phyloP scores from a whole-genome alignment of 106 monocot genomes.

The Platanthera zijinensis region DNA sequence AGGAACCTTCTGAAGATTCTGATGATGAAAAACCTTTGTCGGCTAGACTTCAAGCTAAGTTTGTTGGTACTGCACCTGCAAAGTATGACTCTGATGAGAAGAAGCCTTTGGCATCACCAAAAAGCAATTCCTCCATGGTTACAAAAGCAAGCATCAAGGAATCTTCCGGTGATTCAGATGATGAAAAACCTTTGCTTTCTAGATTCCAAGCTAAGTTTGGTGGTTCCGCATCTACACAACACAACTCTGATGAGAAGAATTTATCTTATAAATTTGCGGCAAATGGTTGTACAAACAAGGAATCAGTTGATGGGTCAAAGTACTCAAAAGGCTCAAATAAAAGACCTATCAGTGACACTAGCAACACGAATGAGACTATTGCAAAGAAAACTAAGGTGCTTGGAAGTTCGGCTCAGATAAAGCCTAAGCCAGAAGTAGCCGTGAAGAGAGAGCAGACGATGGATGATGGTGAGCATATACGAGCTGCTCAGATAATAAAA shows the following conservation, averaged over 20 bases:
- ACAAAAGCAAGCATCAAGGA: conserved; percentile 1
- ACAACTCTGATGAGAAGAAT: conserved; percentile 34
- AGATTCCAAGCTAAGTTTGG: conserved; percentile 26
- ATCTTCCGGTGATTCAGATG: conserved; percentile 31
- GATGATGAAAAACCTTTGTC: conserved; percentile 48
- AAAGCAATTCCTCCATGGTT: conserved; percentile 1
- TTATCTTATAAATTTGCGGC: conserved; percentile 19
- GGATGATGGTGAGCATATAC: conserved; percentile 50
- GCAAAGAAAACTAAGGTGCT: conserved; percentile 51
- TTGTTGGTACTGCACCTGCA: conserved; percentile 13
- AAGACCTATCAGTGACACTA: conserved; percentile 17
- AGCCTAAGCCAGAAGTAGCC: conserved; percentile 29
- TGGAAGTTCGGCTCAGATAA: conserved; percentile 14
- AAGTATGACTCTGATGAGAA: conserved; percentile 36
- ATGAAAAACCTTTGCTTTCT: conserved; percentile 46
- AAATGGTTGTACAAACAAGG: conserved; percentile 34
- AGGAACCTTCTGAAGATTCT: conserved; percentile 20
- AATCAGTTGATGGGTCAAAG: conserved; percentile 5
- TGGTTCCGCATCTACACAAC: conserved; percentile 17
- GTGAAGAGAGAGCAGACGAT: conserved; percentile 28
- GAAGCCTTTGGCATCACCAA: conserved; percentile 3
- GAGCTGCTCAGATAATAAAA: conserved; percentile 60
- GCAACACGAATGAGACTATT: conserved; percentile 15
- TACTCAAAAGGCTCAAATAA: conserved; percentile 31
- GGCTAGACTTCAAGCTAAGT: conserved; percentile 29